A percentile compares a stretch with the other conserved stretches of the same genome.
Conservation (phyloP, 805 yeast genomes). For the Candida wancherniae region DNA sequence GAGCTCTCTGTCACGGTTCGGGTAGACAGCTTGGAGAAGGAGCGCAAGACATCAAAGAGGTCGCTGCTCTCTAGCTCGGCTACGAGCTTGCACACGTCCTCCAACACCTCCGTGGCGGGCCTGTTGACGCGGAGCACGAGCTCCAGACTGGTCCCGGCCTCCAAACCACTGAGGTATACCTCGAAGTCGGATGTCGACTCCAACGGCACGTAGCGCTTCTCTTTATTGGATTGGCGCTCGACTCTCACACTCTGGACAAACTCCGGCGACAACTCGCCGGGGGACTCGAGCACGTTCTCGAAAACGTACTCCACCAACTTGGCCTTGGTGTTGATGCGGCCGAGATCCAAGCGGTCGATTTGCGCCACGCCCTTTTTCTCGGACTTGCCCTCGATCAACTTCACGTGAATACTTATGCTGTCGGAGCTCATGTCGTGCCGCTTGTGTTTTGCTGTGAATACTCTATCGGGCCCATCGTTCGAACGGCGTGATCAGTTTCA, state of each 20-base stretch:
- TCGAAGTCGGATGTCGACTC: conserved; percentile 37
- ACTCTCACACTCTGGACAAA: conserved; percentile 3
- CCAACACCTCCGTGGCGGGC: conserved; percentile 6
- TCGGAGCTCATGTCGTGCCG: conserved; percentile 8
- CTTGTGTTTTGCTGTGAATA: too few species aligned
- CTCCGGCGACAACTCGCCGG: too few species aligned
- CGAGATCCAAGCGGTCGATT: too few species aligned
- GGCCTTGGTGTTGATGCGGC: too few species aligned
- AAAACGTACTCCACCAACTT: too few species aligned
- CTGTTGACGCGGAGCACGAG: conserved; percentile 17
- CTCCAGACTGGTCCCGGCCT: conserved; percentile 42
- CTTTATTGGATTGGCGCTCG: conserved; percentile 45
- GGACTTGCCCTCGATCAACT: conserved; percentile 3
- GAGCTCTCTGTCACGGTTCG: conserved; percentile 4
- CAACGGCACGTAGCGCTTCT: conserved; percentile 36
- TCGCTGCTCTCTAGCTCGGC: conserved; percentile 13
- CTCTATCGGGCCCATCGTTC: too few species aligned
- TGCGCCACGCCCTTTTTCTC: too few species aligned
- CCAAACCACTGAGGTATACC: conserved; percentile 41
- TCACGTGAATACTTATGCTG: conserved; percentile 1
- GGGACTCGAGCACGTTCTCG: too few species aligned
- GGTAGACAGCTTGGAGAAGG: conserved; percentile 8
- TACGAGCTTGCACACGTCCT: conserved; percentile 9
- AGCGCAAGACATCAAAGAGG: conserved; percentile 11
- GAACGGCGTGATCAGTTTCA: too few species aligned